phyloP scores from a whole-genome alignment of 2,329 filamentous ascomycete species.

The Apiospora arundinis region DNA sequence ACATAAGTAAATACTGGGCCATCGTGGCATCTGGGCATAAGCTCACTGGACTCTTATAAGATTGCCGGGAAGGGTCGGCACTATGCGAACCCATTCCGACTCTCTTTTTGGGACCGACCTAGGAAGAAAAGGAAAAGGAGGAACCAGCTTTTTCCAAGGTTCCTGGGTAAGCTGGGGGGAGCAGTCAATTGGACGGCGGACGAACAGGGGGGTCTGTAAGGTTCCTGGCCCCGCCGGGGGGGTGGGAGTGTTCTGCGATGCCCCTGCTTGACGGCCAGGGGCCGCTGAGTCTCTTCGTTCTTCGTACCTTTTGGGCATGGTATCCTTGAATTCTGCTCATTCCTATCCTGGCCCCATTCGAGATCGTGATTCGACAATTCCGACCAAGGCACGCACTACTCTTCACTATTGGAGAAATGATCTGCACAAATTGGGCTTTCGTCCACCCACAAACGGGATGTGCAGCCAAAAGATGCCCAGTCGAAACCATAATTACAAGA shows the following conservation, averaged over 20 bases:
- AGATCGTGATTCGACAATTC: constrained; percentile 17
- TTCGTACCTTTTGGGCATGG: constrained; percentile 4
- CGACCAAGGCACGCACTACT: background rate
- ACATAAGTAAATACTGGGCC: no score
- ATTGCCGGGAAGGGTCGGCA: constrained; percentile 15
- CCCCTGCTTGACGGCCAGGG: background rate
- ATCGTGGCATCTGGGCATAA: background rate
- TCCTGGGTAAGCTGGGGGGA: background rate
- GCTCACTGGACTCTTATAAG: background rate
- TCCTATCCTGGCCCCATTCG: constrained; percentile 5
- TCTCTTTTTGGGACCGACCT: background rate
- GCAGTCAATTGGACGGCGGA: background rate
- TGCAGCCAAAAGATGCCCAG: background rate
- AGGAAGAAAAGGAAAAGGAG: background rate
- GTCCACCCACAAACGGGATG: constrained; percentile 15
- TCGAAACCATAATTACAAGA: background rate
- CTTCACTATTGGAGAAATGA: constrained; percentile 9
- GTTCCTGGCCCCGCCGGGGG: background rate
- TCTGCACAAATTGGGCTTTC: constrained; percentile 16
- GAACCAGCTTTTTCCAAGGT: background rate
- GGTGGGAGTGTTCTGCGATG: background rate
- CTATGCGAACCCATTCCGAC: constrained; percentile 7
- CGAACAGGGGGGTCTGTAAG: constrained; percentile 1
- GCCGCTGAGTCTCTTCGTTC: background rate
- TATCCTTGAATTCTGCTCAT: background rate